Evolutionary conservation across 257 asterid species (phyloP).

Genomic region (Salvia rosmarinus): DNA sequence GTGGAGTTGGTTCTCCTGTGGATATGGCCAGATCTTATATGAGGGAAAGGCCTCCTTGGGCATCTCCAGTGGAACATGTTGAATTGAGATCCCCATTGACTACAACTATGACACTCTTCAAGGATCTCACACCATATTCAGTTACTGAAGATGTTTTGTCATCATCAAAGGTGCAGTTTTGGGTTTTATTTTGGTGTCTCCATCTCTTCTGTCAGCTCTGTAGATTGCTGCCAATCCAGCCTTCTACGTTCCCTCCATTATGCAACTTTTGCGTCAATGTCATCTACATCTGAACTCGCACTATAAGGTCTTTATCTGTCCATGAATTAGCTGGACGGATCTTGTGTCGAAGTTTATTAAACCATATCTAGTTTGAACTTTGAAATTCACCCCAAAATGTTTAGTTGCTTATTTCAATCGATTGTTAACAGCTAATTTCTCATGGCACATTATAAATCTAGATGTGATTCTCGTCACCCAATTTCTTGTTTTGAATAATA

Average conservation of each 20-base stretch:
- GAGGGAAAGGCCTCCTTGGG: slow-evolving; percentile 85
- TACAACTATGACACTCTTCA: slow-evolving; percentile 47
- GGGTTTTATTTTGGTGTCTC: background rate
- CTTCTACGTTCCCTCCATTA: slow-evolving; percentile 16
- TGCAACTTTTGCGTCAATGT: slow-evolving; percentile 40
- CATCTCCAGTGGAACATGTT: slow-evolving; percentile 61
- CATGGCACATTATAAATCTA: slow-evolving; percentile 12
- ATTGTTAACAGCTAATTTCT: slow-evolving; percentile 22
- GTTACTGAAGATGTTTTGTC: slow-evolving; percentile 50
- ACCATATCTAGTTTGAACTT: slow-evolving; percentile 8
- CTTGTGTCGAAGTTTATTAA: background rate
- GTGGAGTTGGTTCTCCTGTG: slow-evolving; percentile 68
- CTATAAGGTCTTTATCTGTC: background rate
- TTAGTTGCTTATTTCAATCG: slow-evolving; percentile 5
- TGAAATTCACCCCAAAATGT: slow-evolving; percentile 23
- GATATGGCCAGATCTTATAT: slow-evolving; percentile 83
- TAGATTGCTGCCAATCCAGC: slow-evolving; percentile 5
- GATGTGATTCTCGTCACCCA: background rate
- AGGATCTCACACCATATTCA: slow-evolving; percentile 53
- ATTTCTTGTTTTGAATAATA: background rate
- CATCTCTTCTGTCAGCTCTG: slow-evolving; percentile 18
- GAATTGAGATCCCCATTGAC: slow-evolving; percentile 62
- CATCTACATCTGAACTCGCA: slow-evolving; percentile 39
- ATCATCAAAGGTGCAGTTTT: slow-evolving; percentile 61
- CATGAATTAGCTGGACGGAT: background rate